Evolutionary conservation across 1,284 basidiomycete species (phyloP).

Genomic region (Fistulinella cinereoalba): DNA sequence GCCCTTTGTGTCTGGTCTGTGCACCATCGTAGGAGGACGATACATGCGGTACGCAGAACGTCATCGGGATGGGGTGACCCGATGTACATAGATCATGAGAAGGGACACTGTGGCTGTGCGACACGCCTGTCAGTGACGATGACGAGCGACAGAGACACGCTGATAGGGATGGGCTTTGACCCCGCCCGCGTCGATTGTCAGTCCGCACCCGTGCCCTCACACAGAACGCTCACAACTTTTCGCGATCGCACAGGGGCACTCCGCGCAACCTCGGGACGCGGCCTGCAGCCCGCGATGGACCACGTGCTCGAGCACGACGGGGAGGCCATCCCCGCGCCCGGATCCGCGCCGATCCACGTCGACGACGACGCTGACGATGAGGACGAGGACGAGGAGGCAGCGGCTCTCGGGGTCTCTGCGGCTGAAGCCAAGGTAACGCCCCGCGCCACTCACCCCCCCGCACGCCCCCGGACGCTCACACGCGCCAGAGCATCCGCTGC

Average conservation of each 20-base stretch:
- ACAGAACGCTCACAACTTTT: background rate
- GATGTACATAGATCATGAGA: no score
- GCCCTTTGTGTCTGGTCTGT: no score
- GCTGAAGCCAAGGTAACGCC: conserved; percentile 58
- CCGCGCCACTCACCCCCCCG: background rate
- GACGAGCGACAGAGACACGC: conserved; percentile 73
- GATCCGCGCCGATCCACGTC: conserved; percentile 11
- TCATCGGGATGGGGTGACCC: no score
- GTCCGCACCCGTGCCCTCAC: no score
- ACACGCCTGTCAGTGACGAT: no score
- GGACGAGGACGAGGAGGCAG: conserved; percentile 56
- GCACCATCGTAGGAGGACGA: no score
- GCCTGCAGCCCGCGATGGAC: conserved; percentile 88
- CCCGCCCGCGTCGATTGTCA: conserved; percentile 78
- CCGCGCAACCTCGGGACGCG: conserved; percentile 73
- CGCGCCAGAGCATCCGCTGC: conserved; percentile 72
- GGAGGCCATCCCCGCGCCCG: conserved; percentile 66
- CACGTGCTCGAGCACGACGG: conserved; percentile 77
- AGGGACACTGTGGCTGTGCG: no score
- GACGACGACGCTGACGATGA: background rate
- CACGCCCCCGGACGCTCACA: no score
- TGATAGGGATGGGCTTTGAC: conserved; percentile 87
- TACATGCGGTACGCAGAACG: no score
- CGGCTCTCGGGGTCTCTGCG: conserved; percentile 42
- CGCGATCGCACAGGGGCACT: conserved; percentile 88